Evolutionary conservation across 805 yeast species (phyloP), one percentile per base, ranked within the genome.

Genomic region (Teunomyces kruisii): DNA sequence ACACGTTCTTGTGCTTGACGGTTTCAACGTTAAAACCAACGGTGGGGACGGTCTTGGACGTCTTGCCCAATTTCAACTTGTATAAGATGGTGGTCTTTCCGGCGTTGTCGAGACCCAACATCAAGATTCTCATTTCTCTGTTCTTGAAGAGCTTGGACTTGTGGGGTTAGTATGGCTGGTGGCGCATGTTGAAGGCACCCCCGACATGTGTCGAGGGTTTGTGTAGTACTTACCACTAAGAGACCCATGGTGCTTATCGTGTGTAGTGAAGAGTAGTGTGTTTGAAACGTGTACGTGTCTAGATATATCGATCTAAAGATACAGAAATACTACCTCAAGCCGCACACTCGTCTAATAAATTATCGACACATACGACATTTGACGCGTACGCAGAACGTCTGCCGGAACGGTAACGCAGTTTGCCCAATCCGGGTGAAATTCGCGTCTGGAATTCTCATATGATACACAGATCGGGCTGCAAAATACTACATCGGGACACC

Each of bases 11-110:
- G 66, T 84, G 87, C 46, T 86, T 81, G 50, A 88, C 88, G 3
- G 92, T 85, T 65, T 88, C 96, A 40, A 88, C 94, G 67, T 91
- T 91, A 72, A 91, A 91, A 2, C 97, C 97, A 16, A 89, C 96
- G 0, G 96, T 91, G 16, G 97, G 97, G 4, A 89, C 94, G 0
- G 96, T 87, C 35, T 87, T 81, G 49, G 74, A 78, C 8, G 86
- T 78, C 57, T 70, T 87, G 47, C 91, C 90, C 49, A 86, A 69
- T 62, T 88, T 88, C 57, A 90, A 72, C 64, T 87, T 88, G 72
- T 89, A 89, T 41, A 90, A 75, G 47, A 90, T 88, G 17, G 96
- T 88, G 44, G 96, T 89, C 65, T 89, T 90, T 40, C 97, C 97
- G 3, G 97, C 96, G 54, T 90, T 88, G 61, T 91, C 96, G 47